Base-by-base conservation (phyloP, 169 alveolate species). In the Babesia bovis region DNA sequence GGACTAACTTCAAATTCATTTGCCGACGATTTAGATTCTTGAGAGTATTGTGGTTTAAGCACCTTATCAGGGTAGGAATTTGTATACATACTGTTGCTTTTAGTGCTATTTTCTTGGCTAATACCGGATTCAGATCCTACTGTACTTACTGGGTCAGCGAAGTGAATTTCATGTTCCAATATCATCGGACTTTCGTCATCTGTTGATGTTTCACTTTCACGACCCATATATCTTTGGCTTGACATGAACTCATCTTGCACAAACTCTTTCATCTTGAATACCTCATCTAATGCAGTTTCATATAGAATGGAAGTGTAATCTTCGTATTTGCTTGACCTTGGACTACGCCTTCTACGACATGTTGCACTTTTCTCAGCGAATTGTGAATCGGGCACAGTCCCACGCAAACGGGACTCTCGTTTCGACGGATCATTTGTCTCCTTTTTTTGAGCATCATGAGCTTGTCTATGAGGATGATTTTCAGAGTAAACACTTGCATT, bases 371-470 rank as follows among this genome's bases (percentile, higher is more conserved):
- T 19, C 41, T 59, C 69, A 4, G 52, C 41, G 25, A 40, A 38
- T 32, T 21, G 36, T 5, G 56, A 21, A 47, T 59, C 55, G 1
- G 69, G 52, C 13, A 23, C 69, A 1, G 69, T 41, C 30, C 45
- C 69, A 40, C 41, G 69, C 13, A 40, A 23, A 19, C 69, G 69
- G 56, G 41, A 40, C 69, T 40, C 41, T 38, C 55, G 69, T 28
- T 59, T 59, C 55, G 56, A 41, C 15, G 36, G 69, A 2, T 59
- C 55, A 38, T 59, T 55, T 15, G 28, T 25, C 4, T 3, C 49
- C 30, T 56, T 32, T 40, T 1, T 5, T 33, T 33, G 25, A 32
- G 58, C 12, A 7, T 4, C 58, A n/a, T n/a, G n/a, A n/a, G n/a
- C n/a, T n/a, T n/a, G n/a, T 33, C 59, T 51, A 3, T 26, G 2